Evolutionary conservation across 23 red algal species (phyloP).

Genomic region (Pyropia yezoensis): DNA sequence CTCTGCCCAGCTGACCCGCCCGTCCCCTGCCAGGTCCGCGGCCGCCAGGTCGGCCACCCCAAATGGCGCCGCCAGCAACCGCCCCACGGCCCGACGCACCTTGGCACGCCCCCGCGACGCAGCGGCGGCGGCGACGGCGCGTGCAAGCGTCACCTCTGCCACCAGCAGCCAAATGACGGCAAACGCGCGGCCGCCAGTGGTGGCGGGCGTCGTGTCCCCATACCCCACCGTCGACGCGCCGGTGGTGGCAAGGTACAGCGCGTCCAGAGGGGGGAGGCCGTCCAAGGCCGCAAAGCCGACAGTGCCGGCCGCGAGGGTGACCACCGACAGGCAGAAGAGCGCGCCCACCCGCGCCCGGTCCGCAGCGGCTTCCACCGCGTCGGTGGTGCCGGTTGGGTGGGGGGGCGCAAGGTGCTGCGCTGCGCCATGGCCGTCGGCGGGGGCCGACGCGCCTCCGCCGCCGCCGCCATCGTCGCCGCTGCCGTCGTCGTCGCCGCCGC

Average conservation of each 20-base stretch:
- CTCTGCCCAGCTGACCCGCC: constrained; percentile 34
- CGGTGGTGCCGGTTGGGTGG: not conserved
- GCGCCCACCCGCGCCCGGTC: constrained; percentile 2
- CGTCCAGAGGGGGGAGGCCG: constrained; percentile 28
- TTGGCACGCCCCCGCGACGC: constrained; percentile 16
- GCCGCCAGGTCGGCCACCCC: constrained; percentile 14
- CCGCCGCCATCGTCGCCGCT: not conserved
- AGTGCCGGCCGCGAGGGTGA: constrained; percentile 14
- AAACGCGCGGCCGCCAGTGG: constrained; percentile 8
- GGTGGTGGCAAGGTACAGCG: constrained; percentile 47
- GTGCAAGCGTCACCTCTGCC: constrained; percentile 32
- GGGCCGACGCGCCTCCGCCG: no score
- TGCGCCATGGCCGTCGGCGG: constrained; percentile 6
- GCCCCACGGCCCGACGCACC: constrained; percentile 18
- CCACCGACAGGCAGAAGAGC: not conserved
- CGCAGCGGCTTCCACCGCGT: not conserved
- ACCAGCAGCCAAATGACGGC: constrained; percentile 59
- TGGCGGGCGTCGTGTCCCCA: constrained; percentile 38
- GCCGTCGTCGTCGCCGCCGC: not conserved
- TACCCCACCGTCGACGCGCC: constrained; percentile 65
- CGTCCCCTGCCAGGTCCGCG: constrained; percentile 38
- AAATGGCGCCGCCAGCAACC: constrained; percentile 30
- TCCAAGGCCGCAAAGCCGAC: constrained; percentile 15
- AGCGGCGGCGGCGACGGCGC: constrained; percentile 29
- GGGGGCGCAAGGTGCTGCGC: not conserved